phyloP scores from a whole-genome alignment of 192 early-diverging fungal genomes.

The Lunasporangiospora selenospora region DNA sequence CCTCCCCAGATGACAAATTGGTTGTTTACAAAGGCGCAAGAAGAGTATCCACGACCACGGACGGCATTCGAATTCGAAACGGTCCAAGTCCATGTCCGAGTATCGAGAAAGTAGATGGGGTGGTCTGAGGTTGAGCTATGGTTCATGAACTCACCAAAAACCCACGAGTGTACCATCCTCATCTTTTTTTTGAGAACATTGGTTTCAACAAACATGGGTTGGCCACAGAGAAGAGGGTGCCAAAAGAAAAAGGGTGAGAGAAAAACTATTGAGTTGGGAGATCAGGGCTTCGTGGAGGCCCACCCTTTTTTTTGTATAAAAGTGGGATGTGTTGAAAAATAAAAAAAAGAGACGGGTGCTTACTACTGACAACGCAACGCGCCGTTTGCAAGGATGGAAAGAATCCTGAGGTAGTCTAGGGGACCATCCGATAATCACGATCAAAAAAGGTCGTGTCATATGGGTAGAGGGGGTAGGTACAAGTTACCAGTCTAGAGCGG shows the following conservation, averaged over 20 bases:
- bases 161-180: not conserved
- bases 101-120: conserved; percentile 12
- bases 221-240: not conserved
- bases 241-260: too few species aligned
- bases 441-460: too few species aligned
- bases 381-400: not conserved
- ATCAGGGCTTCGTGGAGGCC: too few species aligned
- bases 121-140: conserved; percentile 16
- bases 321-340: not conserved
- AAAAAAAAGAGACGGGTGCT: not conserved
- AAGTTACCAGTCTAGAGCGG: too few species aligned
- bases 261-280: too few species aligned
- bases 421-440: not conserved
- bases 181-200: too few species aligned
- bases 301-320: too few species aligned
- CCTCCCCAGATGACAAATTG: conserved; percentile 19
- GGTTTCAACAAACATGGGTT: too few species aligned
- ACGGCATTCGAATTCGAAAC: conserved; percentile 3
- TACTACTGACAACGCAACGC: conserved; percentile 1
- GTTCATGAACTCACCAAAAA: conserved; percentile 3
- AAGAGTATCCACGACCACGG: conserved; percentile 13
- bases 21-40: conserved; percentile 7
- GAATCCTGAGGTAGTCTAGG: not conserved
- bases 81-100: conserved; percentile 9
- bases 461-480: too few species aligned